Conservation (phyloP, 2,329 filamentous ascomycete genomes). For the Fusarium chlamydosporum region DNA sequence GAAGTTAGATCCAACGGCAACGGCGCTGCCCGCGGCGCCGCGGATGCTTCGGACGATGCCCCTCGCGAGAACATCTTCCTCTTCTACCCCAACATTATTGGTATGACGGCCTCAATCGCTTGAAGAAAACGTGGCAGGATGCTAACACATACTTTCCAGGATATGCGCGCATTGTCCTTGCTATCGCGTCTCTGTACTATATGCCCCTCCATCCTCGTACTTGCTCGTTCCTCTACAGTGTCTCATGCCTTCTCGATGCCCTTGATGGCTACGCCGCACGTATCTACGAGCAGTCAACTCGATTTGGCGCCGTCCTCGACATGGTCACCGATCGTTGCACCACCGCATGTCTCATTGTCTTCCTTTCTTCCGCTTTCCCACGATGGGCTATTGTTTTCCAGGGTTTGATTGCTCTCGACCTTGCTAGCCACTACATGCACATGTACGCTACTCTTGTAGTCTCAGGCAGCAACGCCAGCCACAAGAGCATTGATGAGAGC, state of each 20-base stretch:
- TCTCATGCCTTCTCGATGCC: conserved; percentile 95
- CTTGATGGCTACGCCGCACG: conserved; percentile 92
- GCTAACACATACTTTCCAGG: conserved; percentile 62
- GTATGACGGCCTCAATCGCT: conserved; percentile 61
- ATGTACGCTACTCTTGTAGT: conserved; percentile 97
- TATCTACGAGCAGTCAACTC: conserved; percentile 87
- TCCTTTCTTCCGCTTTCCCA: conserved; percentile 93
- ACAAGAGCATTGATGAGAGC: conserved; percentile 93
- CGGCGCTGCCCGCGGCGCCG: conserved; percentile 56
- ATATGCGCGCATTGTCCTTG: conserved; percentile 83
- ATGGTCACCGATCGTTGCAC: conserved; percentile 99
- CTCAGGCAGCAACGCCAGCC: conserved; percentile 83
- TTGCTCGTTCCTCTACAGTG: conserved; percentile 89
- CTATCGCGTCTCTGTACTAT: conserved; percentile 94
- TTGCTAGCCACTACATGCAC: conserved; percentile 98
- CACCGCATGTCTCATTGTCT: conserved; percentile 93
- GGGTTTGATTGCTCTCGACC: conserved; percentile 88
- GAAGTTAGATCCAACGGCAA: conserved; percentile 58
- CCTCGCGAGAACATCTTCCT: conserved; percentile 81
- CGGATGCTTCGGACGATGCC: conserved; percentile 55
- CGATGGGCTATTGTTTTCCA: conserved; percentile 96
- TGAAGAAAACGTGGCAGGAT: conserved; percentile 4
- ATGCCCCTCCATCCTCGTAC: conserved; percentile 99
- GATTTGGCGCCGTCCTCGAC: conserved; percentile 95
- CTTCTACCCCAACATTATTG: conserved; percentile 86